Conservation (phyloP, 768 basidiomycete species). For the Pleurotus sapidus region DNA sequence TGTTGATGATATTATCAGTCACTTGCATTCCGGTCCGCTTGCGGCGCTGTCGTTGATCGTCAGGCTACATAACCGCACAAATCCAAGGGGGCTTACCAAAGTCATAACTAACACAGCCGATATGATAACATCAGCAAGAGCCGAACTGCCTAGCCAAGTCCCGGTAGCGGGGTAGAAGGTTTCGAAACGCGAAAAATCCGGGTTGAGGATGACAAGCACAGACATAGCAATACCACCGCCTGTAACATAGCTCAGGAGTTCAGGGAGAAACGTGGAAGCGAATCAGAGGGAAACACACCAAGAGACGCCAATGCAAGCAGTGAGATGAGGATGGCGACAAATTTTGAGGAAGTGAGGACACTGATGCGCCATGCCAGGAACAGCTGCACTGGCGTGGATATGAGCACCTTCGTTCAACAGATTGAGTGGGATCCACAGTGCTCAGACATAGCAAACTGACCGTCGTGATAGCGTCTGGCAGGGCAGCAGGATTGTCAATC, state of each 20-base stretch:
- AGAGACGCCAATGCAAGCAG: background rate
- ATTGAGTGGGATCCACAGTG: background rate
- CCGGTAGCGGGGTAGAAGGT: background rate
- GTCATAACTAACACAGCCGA: background rate
- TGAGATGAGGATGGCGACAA: background rate
- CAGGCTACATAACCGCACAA: background rate
- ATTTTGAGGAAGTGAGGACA: background rate
- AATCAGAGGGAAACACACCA: background rate
- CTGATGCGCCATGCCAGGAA: background rate
- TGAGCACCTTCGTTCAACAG: background rate
- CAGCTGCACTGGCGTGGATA: background rate
- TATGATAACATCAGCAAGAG: background rate
- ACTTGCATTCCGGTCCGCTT: background rate
- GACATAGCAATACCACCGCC: conserved; percentile 1
- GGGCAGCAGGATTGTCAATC: too few relatives aligned
- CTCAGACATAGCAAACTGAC: background rate
- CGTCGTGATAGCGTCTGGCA: too few relatives aligned
- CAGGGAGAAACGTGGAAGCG: background rate
- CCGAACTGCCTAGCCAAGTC: background rate
- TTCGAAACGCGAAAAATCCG: background rate
- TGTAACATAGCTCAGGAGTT: too few relatives aligned
- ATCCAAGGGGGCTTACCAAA: background rate
- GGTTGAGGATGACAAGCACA: background rate
- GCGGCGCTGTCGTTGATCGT: background rate
- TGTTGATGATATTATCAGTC: background rate